Evolutionary conservation across 2,329 filamentous ascomycete genomes (phyloP), one percentile per base, ranked within the genome.

Genomic region (Rugonectria rugulosa): DNA sequence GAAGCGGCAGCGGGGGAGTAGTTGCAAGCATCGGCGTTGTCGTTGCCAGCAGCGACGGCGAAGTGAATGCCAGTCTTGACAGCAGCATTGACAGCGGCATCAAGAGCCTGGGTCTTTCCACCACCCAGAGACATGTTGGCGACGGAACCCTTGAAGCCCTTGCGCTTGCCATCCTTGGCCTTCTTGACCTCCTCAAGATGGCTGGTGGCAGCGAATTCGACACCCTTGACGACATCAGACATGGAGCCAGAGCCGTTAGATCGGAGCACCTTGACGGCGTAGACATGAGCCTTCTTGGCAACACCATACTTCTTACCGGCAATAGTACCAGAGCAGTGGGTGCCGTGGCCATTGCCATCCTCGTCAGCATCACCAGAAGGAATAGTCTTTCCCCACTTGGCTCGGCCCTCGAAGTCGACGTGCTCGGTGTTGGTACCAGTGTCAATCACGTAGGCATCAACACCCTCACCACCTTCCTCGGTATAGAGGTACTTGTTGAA

Each of bases 51-150:
- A 73, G 95, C 95, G 67, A 99, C 95, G 67, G 96, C 93, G 72
- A 99, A 99, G 86, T 99, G 93, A 61, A 99, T 85, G 73, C 95
- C 95, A 70, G 89, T 90, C 55, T 89, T 84, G 68, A 98, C 94
- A 63, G 94, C 94, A 64, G 94, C 94, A 75, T 98, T 95, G 66
- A 98, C 94, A 66, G 92, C 92, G 65, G 89, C 85, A 73, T 99
- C 95, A 53, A 99, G 88, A 70, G 92, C 88, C 65, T 87, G 84
- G 60, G 94, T 97, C 85, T 97, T 98, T 83, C 95, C 95, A 81
- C 95, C 95, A 72, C 95, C 95, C 56, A 99, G 89, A 72, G 91
- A 96, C 95, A 99, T 99, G 88, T 99, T 99, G 81, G 96, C 95
- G 72, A 94, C 90, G 64, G 92, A 97, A 73, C 95, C 95, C 89